These are phyloP conservation scores for Chrysoporthe austroafricana DNA, from an alignment of 2,329 filamentous ascomycete species.

Conservation along the genomic window DNA sequence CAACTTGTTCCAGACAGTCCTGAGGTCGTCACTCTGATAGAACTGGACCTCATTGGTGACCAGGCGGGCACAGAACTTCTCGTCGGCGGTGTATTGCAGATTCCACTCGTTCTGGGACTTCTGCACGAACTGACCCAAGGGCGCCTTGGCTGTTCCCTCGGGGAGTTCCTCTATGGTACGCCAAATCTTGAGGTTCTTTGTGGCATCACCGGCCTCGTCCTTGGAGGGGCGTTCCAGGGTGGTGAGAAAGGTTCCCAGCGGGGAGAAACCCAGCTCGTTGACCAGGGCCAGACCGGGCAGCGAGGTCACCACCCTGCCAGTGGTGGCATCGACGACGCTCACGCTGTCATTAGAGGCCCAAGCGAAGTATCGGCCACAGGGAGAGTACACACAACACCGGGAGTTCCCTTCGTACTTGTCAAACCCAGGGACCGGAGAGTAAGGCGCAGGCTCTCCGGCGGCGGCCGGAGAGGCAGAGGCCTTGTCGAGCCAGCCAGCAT, in stretches of 20 bases:
- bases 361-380: constrained; percentile 93
- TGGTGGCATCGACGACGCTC: constrained; percentile 79
- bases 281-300: constrained; percentile 77
- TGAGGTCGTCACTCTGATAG: constrained; percentile 84
- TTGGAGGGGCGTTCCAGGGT: constrained; percentile 95
- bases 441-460: constrained; percentile 61
- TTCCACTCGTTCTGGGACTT: constrained; percentile 97
- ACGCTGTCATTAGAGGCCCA: constrained; percentile 91
- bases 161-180: constrained; percentile 73
- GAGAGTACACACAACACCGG: constrained; percentile 93
- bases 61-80: constrained; percentile 87
- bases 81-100: constrained; percentile 92
- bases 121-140: constrained; percentile 90
- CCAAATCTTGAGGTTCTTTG: constrained; percentile 98
- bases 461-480: neutral
- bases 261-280: constrained; percentile 94
- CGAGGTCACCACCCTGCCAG: constrained; percentile 73
- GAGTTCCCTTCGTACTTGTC: constrained; percentile 88
- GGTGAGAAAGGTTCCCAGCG: constrained; percentile 87
- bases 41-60: constrained; percentile 99
- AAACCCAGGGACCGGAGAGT: constrained; percentile 84
- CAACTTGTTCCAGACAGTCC: constrained; percentile 92
- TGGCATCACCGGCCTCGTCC: constrained; percentile 89
- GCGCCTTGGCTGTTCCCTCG: constrained; percentile 66
- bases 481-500: constrained; percentile 61